A percentile compares a stretch with the other conserved stretches of the same genome.
These are phyloP conservation scores for Naganishia sp. DNA, from an alignment of 1,284 basidiomycete species.

Conservation along the genomic window DNA sequence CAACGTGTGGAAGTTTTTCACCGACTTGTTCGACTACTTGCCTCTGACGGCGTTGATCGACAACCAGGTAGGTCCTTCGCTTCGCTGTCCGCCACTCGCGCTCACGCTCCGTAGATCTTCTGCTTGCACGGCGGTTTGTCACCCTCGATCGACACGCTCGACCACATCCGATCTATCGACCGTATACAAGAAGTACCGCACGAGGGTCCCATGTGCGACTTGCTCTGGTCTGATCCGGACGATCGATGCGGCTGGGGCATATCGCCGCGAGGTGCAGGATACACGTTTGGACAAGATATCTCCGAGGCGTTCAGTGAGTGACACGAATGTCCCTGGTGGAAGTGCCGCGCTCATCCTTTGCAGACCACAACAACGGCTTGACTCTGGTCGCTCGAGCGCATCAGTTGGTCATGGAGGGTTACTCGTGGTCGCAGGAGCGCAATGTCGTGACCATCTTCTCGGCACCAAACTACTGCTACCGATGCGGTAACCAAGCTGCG, in stretches of 20 bases:
- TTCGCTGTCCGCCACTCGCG: not conserved
- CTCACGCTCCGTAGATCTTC: slow-evolving; percentile 74
- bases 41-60: slow-evolving; percentile 97
- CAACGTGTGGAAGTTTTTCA: slow-evolving; percentile 99
- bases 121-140: slow-evolving; percentile 98
- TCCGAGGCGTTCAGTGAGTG: slow-evolving; percentile 60
- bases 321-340: not conserved
- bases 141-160: slow-evolving; percentile 97
- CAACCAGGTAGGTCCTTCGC: slow-evolving; percentile 77
- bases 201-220: slow-evolving; percentile 97
- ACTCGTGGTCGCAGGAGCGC: slow-evolving; percentile 86
- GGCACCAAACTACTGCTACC: slow-evolving; percentile 98
- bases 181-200: slow-evolving; percentile 98
- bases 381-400: slow-evolving; percentile 94
- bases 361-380: slow-evolving; percentile 93
- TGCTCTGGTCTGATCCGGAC: slow-evolving; percentile 98
- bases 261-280: slow-evolving; percentile 96
- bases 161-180: slow-evolving; percentile 95
- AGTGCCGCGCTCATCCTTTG: not conserved
- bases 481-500: slow-evolving; percentile 98
- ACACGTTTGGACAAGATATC: slow-evolving; percentile 99
- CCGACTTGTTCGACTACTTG: slow-evolving; percentile 97
- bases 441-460: slow-evolving; percentile 99
- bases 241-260: slow-evolving; percentile 99
- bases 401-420: slow-evolving; percentile 98